These are phyloP conservation scores for Trichoderma parareesei DNA, from an alignment of 495 filamentous ascomycete species.

Conservation along the genomic window DNA sequence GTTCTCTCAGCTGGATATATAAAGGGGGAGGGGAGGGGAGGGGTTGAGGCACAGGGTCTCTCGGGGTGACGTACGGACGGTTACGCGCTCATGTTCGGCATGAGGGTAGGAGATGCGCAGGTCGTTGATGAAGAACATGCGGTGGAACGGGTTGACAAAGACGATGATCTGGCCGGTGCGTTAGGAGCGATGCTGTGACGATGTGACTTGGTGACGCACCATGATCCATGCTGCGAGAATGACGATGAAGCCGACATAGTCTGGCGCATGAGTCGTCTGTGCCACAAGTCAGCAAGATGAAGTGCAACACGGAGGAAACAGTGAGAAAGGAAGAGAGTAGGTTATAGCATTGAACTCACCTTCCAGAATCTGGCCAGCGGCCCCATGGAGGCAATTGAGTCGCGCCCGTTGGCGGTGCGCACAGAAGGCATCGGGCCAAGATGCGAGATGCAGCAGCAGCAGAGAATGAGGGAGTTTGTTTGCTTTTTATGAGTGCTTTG, in stretches of 20 bases:
- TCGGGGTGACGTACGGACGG: slow-evolving; percentile 50
- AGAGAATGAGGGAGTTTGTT: background rate
- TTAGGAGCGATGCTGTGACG: slow-evolving; percentile 14
- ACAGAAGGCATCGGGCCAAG: background rate
- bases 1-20: background rate
- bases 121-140: slow-evolving; percentile 75
- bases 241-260: slow-evolving; percentile 71
- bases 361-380: background rate
- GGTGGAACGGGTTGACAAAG: slow-evolving; percentile 80
- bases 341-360: background rate
- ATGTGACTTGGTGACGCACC: slow-evolving; percentile 32
- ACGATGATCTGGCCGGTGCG: slow-evolving; percentile 49
- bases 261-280: slow-evolving; percentile 73
- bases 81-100: slow-evolving; percentile 75
- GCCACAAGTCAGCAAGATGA: background rate
- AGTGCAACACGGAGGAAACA: background rate
- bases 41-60: background rate
- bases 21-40: background rate
- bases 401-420: background rate
- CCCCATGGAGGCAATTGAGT: background rate
- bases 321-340: background rate
- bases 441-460: background rate
- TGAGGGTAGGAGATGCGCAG: slow-evolving; percentile 78
- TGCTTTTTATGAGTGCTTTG: background rate
- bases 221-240: slow-evolving; percentile 59